Evolutionary conservation across 2,329 filamentous ascomycete species (phyloP), one percentile per base, ranked within the genome.

Genomic region (Zymoseptoria ardabiliae): DNA sequence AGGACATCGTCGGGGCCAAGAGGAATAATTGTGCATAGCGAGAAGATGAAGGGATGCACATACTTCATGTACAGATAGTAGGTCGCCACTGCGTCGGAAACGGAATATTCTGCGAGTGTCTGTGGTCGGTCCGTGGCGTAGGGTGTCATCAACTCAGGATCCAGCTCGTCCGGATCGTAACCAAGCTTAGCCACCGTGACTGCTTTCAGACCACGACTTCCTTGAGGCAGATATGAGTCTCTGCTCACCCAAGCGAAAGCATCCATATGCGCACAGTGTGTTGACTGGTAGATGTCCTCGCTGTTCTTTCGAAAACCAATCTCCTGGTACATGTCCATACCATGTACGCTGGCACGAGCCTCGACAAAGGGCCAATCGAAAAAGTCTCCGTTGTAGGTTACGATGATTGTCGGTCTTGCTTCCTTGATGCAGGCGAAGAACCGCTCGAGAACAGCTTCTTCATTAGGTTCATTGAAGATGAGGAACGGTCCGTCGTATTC

Each of bases 51-150:
- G 3, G 94, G 94, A 73, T 99, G 94, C n/a, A 99, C 90, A 74
- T 99, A 99, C 87, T 99, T 99, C 95, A 99, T 99, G 81, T 99
- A 99, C 63, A 99, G 79, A 72, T 99, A 99, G 73, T 99, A 99
- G 0, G 94, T 99, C 21, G 94, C 94, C 55, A 99, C 94, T 9
- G 95, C 95, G 81, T 99, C 95, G 69, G 95, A 99, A 51, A 99
- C 94, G 0, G 95, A 99, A 76, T 99, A 99, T 71, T 99, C 94
- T 8, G 94, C 93, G 55, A 99, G 80, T 0, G 91, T 96, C 72
- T 99, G 94, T 0, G 94, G 94, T 65, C 91, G 83, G 76, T 99
- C 94, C 61, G 81, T 85, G 17, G 94, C 94, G 66, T 87, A 83
- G 4, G 90, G 91, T 55, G 91, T 95, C 95, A 99, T 99, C 66